Evolutionary conservation across 2,329 filamentous ascomycete species (phyloP).

Genomic region (Fusarium burgessii): DNA sequence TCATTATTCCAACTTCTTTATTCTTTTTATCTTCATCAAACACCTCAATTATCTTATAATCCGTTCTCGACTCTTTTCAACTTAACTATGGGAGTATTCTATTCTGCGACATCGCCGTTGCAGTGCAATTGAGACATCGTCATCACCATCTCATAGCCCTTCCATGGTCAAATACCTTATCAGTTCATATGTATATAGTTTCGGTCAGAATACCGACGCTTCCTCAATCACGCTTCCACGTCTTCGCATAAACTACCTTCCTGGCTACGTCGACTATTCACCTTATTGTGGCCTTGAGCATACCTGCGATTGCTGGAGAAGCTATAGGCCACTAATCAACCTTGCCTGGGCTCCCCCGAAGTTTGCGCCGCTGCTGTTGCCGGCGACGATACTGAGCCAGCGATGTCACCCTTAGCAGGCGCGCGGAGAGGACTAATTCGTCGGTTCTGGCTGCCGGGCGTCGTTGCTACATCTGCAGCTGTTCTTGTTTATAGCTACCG

Average conservation of each 20-base stretch:
- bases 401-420: conserved; percentile 36
- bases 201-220: not conserved
- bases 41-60: not conserved
- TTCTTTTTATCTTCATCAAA: not conserved
- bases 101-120: not conserved
- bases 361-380: not conserved
- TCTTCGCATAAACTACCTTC: not conserved
- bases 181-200: not conserved
- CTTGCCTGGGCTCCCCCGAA: not conserved
- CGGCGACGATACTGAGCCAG: not conserved
- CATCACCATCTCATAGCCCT: not conserved
- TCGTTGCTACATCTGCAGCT: conserved; percentile 57
- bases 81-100: not conserved
- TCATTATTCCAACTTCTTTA: not conserved
- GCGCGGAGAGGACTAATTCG: conserved; percentile 50
- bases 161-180: not conserved
- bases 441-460: conserved; percentile 58
- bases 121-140: not conserved
- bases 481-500: conserved; percentile 69
- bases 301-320: not conserved
- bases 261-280: not conserved
- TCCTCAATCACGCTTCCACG: not conserved
- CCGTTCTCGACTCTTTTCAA: not conserved
- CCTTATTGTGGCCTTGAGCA: not conserved
- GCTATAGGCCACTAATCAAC: not conserved